A percentile compares a stretch with the other conserved stretches of the same genome.
These are phyloP conservation scores for Rubroboletus pulcherrimus DNA, from an alignment of 768 basidiomycete species.

Conservation along the genomic window DNA sequence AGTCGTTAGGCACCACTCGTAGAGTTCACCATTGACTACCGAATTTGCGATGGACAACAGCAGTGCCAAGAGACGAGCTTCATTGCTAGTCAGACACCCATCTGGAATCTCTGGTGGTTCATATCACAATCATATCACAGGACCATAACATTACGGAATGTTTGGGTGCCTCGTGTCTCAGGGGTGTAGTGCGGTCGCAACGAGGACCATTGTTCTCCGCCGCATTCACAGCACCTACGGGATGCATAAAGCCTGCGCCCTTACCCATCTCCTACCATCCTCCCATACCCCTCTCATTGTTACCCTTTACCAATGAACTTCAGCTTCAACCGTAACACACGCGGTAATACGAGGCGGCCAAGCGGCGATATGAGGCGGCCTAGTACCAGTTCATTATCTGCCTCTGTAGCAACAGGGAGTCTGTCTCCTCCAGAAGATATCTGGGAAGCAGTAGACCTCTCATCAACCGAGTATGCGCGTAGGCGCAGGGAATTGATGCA, in stretches of 20 bases:
- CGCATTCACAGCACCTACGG: background rate
- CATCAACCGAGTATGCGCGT: conserved; percentile 38
- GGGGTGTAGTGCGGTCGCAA: background rate
- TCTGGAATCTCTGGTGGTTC: background rate
- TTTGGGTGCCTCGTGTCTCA: background rate
- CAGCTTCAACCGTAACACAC: background rate
- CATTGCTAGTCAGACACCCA: background rate
- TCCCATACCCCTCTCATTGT: background rate
- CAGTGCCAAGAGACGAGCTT: background rate
- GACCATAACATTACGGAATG: background rate
- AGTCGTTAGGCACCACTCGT: background rate
- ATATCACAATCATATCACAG: background rate
- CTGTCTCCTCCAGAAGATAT: conserved; percentile 12
- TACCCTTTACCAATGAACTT: conserved; percentile 1
- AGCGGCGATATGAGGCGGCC: background rate
- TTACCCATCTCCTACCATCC: background rate
- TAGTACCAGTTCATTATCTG: background rate
- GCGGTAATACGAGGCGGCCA: background rate
- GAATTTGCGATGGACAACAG: background rate
- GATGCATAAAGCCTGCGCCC: conserved; percentile 9
- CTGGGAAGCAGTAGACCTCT: conserved; percentile 19
- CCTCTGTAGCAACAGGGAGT: background rate
- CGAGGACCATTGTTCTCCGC: background rate
- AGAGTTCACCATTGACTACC: too few relatives aligned
- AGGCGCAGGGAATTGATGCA: conserved; percentile 38